A percentile compares a stretch with the other conserved stretches of the same genome.
Conservation (phyloP, 2,329 filamentous ascomycete species). For the Pezicula radicicola region DNA sequence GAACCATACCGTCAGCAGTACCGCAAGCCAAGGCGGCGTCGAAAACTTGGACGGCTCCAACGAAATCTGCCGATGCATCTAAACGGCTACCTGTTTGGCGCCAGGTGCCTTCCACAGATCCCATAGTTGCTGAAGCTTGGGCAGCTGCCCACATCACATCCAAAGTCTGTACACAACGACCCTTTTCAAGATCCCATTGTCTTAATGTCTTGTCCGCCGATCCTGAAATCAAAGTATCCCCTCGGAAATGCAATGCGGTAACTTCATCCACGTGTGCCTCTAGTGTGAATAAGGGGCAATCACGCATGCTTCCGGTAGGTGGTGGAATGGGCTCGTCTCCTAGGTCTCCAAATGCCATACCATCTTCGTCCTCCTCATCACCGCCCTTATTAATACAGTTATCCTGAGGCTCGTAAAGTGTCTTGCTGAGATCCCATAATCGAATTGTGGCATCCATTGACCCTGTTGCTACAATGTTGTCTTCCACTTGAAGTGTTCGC, state of each 20-base stretch:
- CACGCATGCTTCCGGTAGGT: slow-evolving; percentile 76
- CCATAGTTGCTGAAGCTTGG: slow-evolving; percentile 72
- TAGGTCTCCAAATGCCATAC: slow-evolving; percentile 69
- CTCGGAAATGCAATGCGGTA: slow-evolving; percentile 87
- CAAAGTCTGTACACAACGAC: slow-evolving; percentile 94
- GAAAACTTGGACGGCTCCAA: slow-evolving; percentile 92
- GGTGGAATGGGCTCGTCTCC: slow-evolving; percentile 68
- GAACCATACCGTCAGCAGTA: slow-evolving; percentile 95
- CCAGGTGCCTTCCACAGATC: slow-evolving; percentile 64
- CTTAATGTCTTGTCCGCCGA: slow-evolving; percentile 96
- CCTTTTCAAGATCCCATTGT: slow-evolving; percentile 96
- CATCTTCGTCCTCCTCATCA: slow-evolving; percentile 60
- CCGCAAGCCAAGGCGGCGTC: slow-evolving; percentile 94
- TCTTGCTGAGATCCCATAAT: slow-evolving; percentile 90
- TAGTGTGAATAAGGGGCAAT: slow-evolving; percentile 85
- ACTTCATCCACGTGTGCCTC: slow-evolving; percentile 92
- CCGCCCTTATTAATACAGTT: slow-evolving; percentile 51
- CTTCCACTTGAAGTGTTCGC: slow-evolving; percentile 86
- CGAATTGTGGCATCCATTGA: slow-evolving; percentile 93
- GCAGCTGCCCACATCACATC: slow-evolving; percentile 98
- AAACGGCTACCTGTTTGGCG: slow-evolving; percentile 63
- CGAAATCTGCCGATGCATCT: slow-evolving; percentile 78
- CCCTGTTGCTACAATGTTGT: slow-evolving; percentile 92
- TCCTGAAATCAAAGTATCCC: slow-evolving; percentile 87
- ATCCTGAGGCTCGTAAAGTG: slow-evolving; percentile 71